Percentiles rank a stretch among this genome's conserved stretches.
These are phyloP conservation scores for Ophiocordyceps camponoti-floridani DNA, from an alignment of 2,329 filamentous ascomycete genomes.

Conservation along the genomic window DNA sequence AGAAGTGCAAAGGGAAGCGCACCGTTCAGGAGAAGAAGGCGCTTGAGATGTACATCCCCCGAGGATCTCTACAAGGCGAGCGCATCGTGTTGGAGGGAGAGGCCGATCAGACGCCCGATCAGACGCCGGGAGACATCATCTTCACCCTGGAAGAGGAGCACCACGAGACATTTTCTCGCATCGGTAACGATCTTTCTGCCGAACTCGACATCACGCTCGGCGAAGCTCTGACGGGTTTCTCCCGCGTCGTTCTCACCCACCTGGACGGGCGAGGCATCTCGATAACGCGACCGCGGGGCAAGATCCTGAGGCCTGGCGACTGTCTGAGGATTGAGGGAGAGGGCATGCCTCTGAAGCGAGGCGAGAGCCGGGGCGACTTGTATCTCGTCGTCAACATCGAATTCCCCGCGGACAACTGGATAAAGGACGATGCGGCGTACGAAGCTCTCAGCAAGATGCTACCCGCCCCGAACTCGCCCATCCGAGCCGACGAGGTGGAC, in stretches of 20 bases:
- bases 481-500: conserved; percentile 60
- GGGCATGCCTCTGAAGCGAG: conserved; percentile 86
- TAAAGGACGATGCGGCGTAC: conserved; percentile 51
- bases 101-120: conserved; percentile 79
- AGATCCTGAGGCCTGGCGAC: conserved; percentile 68
- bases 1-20: conserved; percentile 92
- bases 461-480: conserved; percentile 41
- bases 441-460: conserved; percentile 58
- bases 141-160: conserved; percentile 71
- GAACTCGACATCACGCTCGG: conserved; percentile 64
- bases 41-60: conserved; percentile 87
- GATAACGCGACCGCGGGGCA: conserved; percentile 61
- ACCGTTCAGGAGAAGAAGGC: conserved; percentile 82
- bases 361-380: conserved; percentile 68
- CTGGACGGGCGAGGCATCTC: conserved; percentile 84
- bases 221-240: conserved; percentile 79
- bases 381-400: conserved; percentile 74
- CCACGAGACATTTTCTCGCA: conserved; percentile 67
- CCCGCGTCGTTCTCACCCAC: conserved; percentile 76
- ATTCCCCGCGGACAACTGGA: conserved; percentile 79
- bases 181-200: conserved; percentile 69
- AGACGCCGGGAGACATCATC: conserved; percentile 81
- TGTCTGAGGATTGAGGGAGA: conserved; percentile 74
- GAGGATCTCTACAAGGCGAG: conserved; percentile 73
- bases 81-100: conserved; percentile 82